Percentiles rank a stretch among this genome's conserved stretches.
phyloP scores from a whole-genome alignment of 2,329 filamentous ascomycete species.

The Onygenales sp. region DNA sequence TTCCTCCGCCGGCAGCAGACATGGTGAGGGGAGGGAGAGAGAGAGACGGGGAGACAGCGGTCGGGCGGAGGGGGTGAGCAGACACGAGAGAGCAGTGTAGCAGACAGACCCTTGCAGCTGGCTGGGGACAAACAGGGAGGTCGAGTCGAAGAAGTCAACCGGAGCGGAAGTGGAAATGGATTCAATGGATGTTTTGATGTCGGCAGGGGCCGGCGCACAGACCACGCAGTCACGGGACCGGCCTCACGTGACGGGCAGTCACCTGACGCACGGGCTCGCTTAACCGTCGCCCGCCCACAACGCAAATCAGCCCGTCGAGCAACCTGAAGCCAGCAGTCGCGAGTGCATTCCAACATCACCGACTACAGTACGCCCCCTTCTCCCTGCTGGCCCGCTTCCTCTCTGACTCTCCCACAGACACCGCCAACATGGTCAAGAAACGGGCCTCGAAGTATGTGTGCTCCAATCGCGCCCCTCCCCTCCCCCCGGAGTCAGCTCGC shows the following conservation, averaged over 20 bases:
- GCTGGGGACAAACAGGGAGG: too few relatives aligned
- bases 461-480: slow-evolving; percentile 11
- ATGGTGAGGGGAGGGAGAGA: slow-evolving; percentile 31
- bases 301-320: not conserved
- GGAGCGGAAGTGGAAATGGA: too few relatives aligned
- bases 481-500: too few relatives aligned
- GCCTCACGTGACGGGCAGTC: not conserved
- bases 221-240: too few relatives aligned
- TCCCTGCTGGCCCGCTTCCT: not conserved
- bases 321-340: not conserved
- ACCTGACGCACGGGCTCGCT: not conserved
- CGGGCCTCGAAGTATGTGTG: slow-evolving; percentile 59
- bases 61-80: not conserved
- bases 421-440: slow-evolving; percentile 66
- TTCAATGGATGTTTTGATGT: too few relatives aligned
- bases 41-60: not conserved
- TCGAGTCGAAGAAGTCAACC: too few relatives aligned
- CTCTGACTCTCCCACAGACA: slow-evolving; percentile 8
- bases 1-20: slow-evolving; percentile 46
- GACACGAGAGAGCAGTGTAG: not conserved
- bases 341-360: slow-evolving; percentile 1
- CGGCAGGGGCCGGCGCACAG: too few relatives aligned
- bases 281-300: slow-evolving; percentile 1
- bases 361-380: slow-evolving; percentile 1
- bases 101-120: too few relatives aligned